A percentile compares a stretch with the other conserved stretches of the same genome.
These are phyloP conservation scores for Ceratobasidium sp. DNA, from an alignment of 1,284 basidiomycete species.

Conservation along the genomic window DNA sequence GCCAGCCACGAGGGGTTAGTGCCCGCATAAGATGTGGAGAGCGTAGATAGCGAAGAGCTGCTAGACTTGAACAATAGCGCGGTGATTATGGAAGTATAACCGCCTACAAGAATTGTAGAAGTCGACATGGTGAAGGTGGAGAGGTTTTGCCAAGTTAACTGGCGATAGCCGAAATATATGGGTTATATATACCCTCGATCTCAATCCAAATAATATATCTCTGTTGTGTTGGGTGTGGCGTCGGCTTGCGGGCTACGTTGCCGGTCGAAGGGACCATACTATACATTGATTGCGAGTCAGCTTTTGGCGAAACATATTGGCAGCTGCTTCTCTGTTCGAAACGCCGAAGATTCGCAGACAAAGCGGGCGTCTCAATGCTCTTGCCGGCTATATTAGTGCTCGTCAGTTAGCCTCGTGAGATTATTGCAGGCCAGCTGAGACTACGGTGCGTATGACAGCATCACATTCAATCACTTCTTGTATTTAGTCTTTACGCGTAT, in stretches of 20 bases:
- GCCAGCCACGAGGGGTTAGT: constrained; percentile 39
- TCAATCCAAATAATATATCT: constrained; percentile 22
- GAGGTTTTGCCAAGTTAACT: background rate
- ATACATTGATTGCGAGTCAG: too few species aligned
- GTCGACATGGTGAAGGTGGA: background rate
- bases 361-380: too few species aligned
- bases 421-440: too few species aligned
- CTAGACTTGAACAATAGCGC: constrained; percentile 40
- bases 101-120: constrained; percentile 44
- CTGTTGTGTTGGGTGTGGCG: constrained; percentile 10
- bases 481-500: too few species aligned
- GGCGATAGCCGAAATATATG: background rate
- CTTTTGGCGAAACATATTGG: too few species aligned
- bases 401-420: too few species aligned
- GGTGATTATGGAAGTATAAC: constrained; percentile 42
- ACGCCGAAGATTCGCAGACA: too few species aligned
- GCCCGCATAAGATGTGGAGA: constrained; percentile 39
- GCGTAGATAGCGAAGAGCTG: constrained; percentile 33
- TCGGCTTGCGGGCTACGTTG: constrained; percentile 1
- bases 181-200: constrained; percentile 18
- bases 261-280: too few species aligned
- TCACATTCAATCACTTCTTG: too few species aligned
- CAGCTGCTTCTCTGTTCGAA: too few species aligned
- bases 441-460: too few species aligned
- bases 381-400: too few species aligned